Evolutionary conservation across 306 rosid genomes (phyloP), one percentile per base, ranked within the genome.

Genomic region (Glycyrrhiza uralensis): DNA sequence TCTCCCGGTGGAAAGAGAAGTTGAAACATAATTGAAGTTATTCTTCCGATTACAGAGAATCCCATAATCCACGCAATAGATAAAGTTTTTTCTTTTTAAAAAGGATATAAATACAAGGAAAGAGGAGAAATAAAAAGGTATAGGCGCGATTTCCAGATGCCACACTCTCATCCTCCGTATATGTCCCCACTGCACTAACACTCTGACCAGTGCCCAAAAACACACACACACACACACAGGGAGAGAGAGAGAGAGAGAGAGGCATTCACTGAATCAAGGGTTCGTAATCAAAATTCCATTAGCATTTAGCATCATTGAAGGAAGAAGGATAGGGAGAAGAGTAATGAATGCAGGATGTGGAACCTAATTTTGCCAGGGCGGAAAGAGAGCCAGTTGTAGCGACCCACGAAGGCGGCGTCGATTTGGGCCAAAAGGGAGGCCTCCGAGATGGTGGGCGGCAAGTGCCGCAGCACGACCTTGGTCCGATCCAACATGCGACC

Each of bases 381-480:
- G 51, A 90, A 85, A 39, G 87, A 69, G 30, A 87, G 42, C 90
- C 90, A 87, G 66, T 74, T 78, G 86, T 90, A 90, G 58, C 96
- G 96, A 22, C 79, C 87, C 7, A 76, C 75, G 68, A 90, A 87
- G 69, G 76, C 2, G 36, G 47, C 72, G 17, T 87, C 90, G 58
- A 90, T 80, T 58, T 78, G 89, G 38, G 82, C 69, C 69, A 80
- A 69, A 54, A 90, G 85, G 7, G 76, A 13, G 17, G 79, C 75
- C 76, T 76, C 66, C 5, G 96, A 56, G n/a, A 87, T 78, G 4
- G 89, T 54, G 17, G 90, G 96, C 23, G 92, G 96, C 74, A 90
- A 82, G 90, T 87, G 90, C 46, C 96, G 89, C 10, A 90, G 72
- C 78, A 90, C 96, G 47, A 87, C 92, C 85, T 87, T 90, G 26